phyloP scores from a whole-genome alignment of 768 basidiomycete genomes.

The Tricholoma saponaceum region DNA sequence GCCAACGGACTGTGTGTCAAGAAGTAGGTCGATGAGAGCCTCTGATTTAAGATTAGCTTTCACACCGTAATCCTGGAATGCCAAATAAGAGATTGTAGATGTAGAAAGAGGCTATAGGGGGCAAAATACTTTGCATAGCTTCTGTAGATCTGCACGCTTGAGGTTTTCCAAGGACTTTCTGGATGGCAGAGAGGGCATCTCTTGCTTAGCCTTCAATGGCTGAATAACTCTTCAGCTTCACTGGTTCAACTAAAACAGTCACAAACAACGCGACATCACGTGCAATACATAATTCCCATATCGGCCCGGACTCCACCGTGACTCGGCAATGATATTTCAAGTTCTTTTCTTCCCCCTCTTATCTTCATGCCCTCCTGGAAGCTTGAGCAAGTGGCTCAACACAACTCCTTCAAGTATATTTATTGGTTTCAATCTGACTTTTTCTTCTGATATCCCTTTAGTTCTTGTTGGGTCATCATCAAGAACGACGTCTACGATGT shows the following conservation, averaged over 20 bases:
- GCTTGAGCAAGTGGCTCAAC: conserved; percentile 56
- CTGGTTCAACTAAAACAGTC: conserved; percentile 17
- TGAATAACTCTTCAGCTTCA: conserved; percentile 5
- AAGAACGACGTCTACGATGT: conserved; percentile 81
- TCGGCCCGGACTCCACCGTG: background rate
- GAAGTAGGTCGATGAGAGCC: conserved; percentile 68
- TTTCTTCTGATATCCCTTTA: conserved; percentile 21
- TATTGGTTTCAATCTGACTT: background rate
- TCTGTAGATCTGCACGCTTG: conserved; percentile 48
- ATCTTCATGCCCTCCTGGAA: conserved; percentile 38
- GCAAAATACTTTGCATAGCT: conserved; percentile 63
- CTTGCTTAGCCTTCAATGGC: conserved; percentile 14
- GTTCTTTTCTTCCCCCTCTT: conserved; percentile 19
- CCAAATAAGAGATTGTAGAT: conserved; percentile 11
- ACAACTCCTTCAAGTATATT: conserved; percentile 49
- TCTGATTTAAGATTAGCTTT: conserved; percentile 82
- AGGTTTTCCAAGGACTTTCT: conserved; percentile 40
- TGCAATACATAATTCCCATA: background rate
- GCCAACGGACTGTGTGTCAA: conserved; percentile 47
- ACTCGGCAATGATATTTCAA: too few relatives aligned
- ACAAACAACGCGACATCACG: conserved; percentile 22
- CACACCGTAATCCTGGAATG: conserved; percentile 65
- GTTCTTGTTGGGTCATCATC: conserved; percentile 86
- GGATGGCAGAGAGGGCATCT: conserved; percentile 39
- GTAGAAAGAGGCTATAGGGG: background rate